Evolutionary conservation across 768 basidiomycete genomes (phyloP).

Genomic region (Leccinum aurantiacum): DNA sequence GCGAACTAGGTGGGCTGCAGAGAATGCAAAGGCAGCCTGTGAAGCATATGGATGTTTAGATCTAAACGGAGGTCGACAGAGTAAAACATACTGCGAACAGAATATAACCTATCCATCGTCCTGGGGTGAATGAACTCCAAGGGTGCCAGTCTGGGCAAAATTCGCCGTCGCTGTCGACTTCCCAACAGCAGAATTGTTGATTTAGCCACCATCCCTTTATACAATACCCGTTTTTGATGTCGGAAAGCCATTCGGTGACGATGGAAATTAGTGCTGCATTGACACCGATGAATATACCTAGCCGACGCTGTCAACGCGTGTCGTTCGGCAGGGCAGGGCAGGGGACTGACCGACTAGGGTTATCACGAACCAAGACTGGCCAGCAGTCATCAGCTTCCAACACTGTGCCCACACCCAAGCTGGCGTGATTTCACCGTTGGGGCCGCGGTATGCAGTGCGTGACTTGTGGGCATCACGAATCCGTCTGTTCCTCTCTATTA

Average conservation of each 20-base stretch:
- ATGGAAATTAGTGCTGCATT: slow-evolving; percentile 97
- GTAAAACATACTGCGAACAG: slow-evolving; percentile 80
- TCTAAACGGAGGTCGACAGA: slow-evolving; percentile 1
- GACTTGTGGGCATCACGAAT: slow-evolving; percentile 50
- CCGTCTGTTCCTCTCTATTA: slow-evolving; percentile 81
- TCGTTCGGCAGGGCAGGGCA: background rate
- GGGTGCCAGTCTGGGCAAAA: slow-evolving; percentile 90
- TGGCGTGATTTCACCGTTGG: slow-evolving; percentile 50
- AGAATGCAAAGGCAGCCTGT: slow-evolving; percentile 79
- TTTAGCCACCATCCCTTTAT: slow-evolving; percentile 98
- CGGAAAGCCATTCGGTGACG: slow-evolving; percentile 94
- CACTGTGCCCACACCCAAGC: slow-evolving; percentile 64
- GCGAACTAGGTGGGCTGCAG: slow-evolving; percentile 85
- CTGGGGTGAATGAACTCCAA: slow-evolving; percentile 74
- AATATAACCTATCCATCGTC: slow-evolving; percentile 85
- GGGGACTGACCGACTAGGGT: slow-evolving; percentile 76
- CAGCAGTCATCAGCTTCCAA: slow-evolving; percentile 59
- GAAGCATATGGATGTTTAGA: slow-evolving; percentile 5
- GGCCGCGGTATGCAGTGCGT: slow-evolving; percentile 46
- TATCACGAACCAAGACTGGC: slow-evolving; percentile 92
- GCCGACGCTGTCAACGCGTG: slow-evolving; percentile 5
- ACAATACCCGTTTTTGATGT: slow-evolving; percentile 98
- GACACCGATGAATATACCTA: slow-evolving; percentile 83
- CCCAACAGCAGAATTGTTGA: slow-evolving; percentile 98
- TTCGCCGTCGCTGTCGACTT: slow-evolving; percentile 80